Percentiles rank a stretch among this genome's conserved stretches.
phyloP scores from a whole-genome alignment of 352 stramenopile genomes.

The Phytopythium chamaehyphon region DNA sequence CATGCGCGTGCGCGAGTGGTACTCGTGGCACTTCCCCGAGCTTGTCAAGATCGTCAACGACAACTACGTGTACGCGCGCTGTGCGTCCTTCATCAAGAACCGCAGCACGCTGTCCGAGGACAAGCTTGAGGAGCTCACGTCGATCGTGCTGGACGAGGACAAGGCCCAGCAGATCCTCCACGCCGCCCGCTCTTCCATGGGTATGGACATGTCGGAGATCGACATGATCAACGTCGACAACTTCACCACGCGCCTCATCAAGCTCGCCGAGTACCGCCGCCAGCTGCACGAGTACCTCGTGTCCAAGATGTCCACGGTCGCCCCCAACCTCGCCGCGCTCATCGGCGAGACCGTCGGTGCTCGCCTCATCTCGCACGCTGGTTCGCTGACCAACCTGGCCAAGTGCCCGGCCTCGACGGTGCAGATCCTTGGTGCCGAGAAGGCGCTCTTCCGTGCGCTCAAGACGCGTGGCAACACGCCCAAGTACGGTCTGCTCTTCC shows the following conservation, averaged over 20 bases:
- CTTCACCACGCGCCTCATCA: slow-evolving; percentile 98
- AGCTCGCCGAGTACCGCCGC: slow-evolving; percentile 97
- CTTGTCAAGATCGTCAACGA: slow-evolving; percentile 99
- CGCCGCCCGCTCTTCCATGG: slow-evolving; percentile 96
- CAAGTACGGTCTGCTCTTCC: slow-evolving; percentile 99
- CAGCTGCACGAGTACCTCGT: slow-evolving; percentile 93
- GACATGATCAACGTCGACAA: slow-evolving; percentile 99
- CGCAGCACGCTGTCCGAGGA: slow-evolving; percentile 75
- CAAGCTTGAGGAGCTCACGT: slow-evolving; percentile 72
- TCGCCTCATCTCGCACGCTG: slow-evolving; percentile 99
- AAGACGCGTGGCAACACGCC: slow-evolving; percentile 99
- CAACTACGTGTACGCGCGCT: slow-evolving; percentile 99
- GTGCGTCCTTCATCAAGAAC: slow-evolving; percentile 97
- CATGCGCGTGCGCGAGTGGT: slow-evolving; percentile 99
- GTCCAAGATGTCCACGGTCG: slow-evolving; percentile 98
- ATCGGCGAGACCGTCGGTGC: slow-evolving; percentile 99
- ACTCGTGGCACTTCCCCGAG: slow-evolving; percentile 99
- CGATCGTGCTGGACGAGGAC: slow-evolving; percentile 98
- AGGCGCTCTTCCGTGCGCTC: slow-evolving; percentile 99
- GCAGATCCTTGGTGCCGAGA: slow-evolving; percentile 99
- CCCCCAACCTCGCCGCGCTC: slow-evolving; percentile 97
- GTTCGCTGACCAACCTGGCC: slow-evolving; percentile 98
- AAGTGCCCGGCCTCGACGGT: slow-evolving; percentile 99
- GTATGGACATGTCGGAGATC: slow-evolving; percentile 98
- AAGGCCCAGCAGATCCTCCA: slow-evolving; percentile 94